These are phyloP conservation scores for Sarocladium oryzae DNA, from an alignment of 2,329 filamentous ascomycete genomes.

Conservation along the genomic window DNA sequence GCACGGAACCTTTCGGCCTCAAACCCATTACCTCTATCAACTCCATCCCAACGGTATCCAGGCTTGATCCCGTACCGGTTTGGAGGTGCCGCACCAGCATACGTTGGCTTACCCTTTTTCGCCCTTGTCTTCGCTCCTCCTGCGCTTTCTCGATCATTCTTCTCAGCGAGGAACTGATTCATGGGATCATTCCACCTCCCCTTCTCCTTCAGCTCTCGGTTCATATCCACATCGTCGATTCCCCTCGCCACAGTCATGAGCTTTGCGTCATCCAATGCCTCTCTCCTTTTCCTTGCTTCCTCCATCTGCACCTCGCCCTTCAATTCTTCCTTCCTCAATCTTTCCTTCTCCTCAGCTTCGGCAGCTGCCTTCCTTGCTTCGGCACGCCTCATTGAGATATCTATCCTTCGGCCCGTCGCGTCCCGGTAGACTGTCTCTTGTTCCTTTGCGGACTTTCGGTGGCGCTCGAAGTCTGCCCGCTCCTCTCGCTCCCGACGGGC, in stretches of 20 bases:
- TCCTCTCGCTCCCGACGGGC: constrained; percentile 62
- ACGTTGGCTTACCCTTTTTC: constrained; percentile 48
- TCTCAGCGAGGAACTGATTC: constrained; percentile 63
- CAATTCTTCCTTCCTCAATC: constrained; percentile 60
- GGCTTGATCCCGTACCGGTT: constrained; percentile 93
- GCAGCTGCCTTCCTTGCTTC: constrained; percentile 62
- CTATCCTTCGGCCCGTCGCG: constrained; percentile 88
- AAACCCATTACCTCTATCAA: constrained; percentile 89
- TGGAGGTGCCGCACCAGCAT: constrained; percentile 72
- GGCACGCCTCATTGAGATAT: constrained; percentile 83
- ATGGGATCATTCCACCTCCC: constrained; percentile 94
- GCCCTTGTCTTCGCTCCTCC: constrained; percentile 16
- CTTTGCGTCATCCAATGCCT: constrained; percentile 71
- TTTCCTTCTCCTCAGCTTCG: constrained; percentile 68
- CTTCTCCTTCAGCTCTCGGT: constrained; percentile 69
- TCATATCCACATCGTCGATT: constrained; percentile 82
- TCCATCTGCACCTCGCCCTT: constrained; percentile 80
- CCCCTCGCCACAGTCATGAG: constrained; percentile 72
- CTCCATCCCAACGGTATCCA: constrained; percentile 93
- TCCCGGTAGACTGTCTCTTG: constrained; percentile 92
- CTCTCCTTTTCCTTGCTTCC: constrained; percentile 56
- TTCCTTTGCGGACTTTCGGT: constrained; percentile 38
- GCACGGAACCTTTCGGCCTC: constrained; percentile 90
- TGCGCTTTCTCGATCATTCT: constrained; percentile 17
- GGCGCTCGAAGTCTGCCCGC: constrained; percentile 40